These are phyloP conservation scores for Stachybotrys chartarum DNA, from an alignment of 2,329 filamentous ascomycete species.

Conservation along the genomic window DNA sequence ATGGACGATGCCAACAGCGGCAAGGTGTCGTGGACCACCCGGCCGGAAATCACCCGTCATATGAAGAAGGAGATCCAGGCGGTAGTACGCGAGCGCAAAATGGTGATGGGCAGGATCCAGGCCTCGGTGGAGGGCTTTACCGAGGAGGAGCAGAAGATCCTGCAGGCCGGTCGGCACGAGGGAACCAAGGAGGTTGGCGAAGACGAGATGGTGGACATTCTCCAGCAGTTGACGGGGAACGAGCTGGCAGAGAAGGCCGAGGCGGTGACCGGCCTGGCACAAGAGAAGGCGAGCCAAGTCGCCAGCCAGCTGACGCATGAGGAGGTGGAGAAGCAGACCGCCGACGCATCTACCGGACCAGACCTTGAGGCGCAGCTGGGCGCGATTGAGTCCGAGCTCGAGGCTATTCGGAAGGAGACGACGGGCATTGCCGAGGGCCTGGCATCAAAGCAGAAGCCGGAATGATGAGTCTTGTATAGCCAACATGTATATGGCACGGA, in stretches of 20 bases:
- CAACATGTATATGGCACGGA: background rate
- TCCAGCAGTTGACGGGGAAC: slow-evolving; percentile 7
- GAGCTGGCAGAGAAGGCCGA: background rate
- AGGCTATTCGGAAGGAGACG: slow-evolving; percentile 5
- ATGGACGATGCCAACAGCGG: slow-evolving; percentile 55
- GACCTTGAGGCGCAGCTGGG: slow-evolving; percentile 2
- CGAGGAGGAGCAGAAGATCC: slow-evolving; percentile 28
- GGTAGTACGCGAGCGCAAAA: slow-evolving; percentile 22
- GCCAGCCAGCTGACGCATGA: background rate
- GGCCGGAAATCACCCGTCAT: slow-evolving; percentile 32
- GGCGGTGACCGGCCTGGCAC: background rate
- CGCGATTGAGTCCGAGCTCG: slow-evolving; percentile 11
- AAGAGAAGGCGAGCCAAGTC: background rate
- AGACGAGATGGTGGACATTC: slow-evolving; percentile 27
- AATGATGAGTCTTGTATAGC: slow-evolving; percentile 3
- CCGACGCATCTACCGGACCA: background rate
- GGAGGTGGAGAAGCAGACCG: background rate
- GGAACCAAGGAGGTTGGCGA: slow-evolving; percentile 22
- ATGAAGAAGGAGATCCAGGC: slow-evolving; percentile 24
- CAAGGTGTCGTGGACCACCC: slow-evolving; percentile 53
- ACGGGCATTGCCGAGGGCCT: slow-evolving; percentile 14
- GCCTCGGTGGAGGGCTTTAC: slow-evolving; percentile 26
- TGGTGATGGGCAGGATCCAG: slow-evolving; percentile 28
- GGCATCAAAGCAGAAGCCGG: background rate
- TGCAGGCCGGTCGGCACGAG: slow-evolving; percentile 17